Base-by-base conservation (phyloP, 1,284 basidiomycete genomes). In the Cystobasidium slooffiae region DNA sequence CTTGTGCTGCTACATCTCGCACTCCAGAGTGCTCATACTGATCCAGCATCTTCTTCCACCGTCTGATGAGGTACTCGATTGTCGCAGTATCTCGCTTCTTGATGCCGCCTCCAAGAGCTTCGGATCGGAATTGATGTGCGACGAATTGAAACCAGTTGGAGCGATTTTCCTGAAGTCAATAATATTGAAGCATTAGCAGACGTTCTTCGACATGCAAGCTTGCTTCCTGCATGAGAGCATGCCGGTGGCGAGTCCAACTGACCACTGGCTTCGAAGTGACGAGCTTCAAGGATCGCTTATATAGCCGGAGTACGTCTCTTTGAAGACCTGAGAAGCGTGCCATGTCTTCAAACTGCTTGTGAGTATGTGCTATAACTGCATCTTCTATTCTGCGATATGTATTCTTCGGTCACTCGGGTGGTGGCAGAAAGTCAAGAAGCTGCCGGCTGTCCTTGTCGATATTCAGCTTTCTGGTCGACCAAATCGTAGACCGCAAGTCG, bases 21-120 rank as follows among this genome's bases (percentile, higher is more conserved):
- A 78, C 77, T 7, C 72, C 56, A 0, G 72, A 47, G 5, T 56
- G 43, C 14, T 56, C 61, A 62, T 77, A 79, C 61, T 64, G 64
- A 43, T 79, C 79, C 46, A 80, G 70, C 76, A 77, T 77, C 76
- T 79, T 79, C 49, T 78, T 77, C 6, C 78, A 78, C 22, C 75
- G 59, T 1, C 79, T 61, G 14, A 79, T 49, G 55, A 77, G 44
- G 62, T 80, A 77, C 61, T 80, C 79, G 67, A 80, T 79, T 24
- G 78, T 75, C 14, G 67, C 72, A n/a, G 78, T 75, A 69, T 80
- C 78, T 39, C 76, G 76, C n/a, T 62, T 65, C 22, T 53, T 51
- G 24, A 79, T 61, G 2, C 77, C 78, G 20, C 79, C 79, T 43
- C 79, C 79, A 24, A 77, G 70, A 0, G 55, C 16, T 3, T 74